Evolutionary conservation across 352 stramenopile genomes (phyloP), one percentile per base, ranked within the genome.

Genomic region (Phytopythium sindhum): DNA sequence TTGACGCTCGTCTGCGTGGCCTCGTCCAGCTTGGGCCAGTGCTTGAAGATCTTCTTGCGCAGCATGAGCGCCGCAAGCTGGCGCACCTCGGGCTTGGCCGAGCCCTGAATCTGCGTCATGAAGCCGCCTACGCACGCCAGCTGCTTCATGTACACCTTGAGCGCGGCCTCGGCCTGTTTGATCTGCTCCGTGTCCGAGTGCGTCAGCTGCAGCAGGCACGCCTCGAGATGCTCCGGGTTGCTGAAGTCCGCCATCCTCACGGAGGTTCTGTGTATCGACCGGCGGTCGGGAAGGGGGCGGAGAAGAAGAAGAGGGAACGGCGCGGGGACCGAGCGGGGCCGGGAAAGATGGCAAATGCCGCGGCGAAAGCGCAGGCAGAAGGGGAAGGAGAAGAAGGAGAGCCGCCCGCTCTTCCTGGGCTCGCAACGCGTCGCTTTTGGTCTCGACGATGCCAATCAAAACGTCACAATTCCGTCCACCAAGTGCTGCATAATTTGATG

Each of bases 111-210:
- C 69, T 97, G 88, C 67, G 88, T 93, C 62, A 98, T 89, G 66
- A 98, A 77, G 2, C 88, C 88, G 55, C 80, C 75, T 33, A 98
- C 88, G 28, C 71, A 92, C 44, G 71, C 74, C 45, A 95, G 72
- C 74, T 97, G 81, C 73, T 98, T 98, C 35, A 98, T 76, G 68
- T 98, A 92, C 35, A 74, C 77, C 80, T 99, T 99, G 60, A 99
- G 72, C 23, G 86, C 79, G 35, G 75, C 72, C 79, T 98, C 96
- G 11, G 93, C 96, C 72, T 98, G 80, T 80, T 98, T 97, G 77
- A 98, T 98, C 60, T 95, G 84, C 70, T 96, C 82, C 51, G 96
- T 98, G 78, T 99, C 91, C 37, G 93, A 93, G 70, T 98, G 80
- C 61, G 90, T 98, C 54, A 99, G 86, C 62, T 94, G 88, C 75